Evolutionary conservation across 2,329 filamentous ascomycete species (phyloP).

Genomic region (Rhynchosporium graminicola): DNA sequence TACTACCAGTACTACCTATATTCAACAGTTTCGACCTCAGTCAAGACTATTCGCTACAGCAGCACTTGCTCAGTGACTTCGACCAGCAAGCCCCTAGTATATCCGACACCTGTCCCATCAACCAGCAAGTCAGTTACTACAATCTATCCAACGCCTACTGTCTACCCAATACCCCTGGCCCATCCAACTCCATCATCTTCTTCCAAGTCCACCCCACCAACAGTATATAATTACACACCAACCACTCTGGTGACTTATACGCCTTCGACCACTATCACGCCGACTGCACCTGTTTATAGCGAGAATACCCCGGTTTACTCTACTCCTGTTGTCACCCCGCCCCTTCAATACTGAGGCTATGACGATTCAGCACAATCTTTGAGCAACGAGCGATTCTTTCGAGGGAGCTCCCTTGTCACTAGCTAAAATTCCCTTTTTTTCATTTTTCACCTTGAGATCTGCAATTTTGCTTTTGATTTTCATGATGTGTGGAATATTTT

Average conservation of each 20-base stretch:
- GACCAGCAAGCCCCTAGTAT: not conserved
- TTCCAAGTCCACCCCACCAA: not conserved
- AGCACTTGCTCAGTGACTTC: not conserved
- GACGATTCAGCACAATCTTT: not conserved
- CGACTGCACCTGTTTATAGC: not conserved
- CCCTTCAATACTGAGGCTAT: not conserved
- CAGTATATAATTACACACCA: not conserved
- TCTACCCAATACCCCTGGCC: not conserved
- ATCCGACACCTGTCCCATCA: not conserved
- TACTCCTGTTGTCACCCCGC: not conserved
- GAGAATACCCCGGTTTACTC: not conserved
- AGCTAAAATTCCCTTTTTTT: not conserved
- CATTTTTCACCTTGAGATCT: not conserved
- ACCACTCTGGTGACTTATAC: not conserved
- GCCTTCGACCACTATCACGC: not conserved
- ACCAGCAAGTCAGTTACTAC: not conserved
- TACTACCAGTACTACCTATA: constrained; percentile 8
- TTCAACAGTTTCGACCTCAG: not conserved
- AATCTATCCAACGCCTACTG: not conserved
- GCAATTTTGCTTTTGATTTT: not conserved
- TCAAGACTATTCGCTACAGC: constrained; percentile 5
- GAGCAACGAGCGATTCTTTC: not conserved
- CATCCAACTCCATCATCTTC: not conserved
- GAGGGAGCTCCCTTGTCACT: not conserved
- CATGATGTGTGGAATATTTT: not conserved